Percentiles rank a stretch among this genome's conserved stretches.
Evolutionary conservation across 2,329 filamentous ascomycete species (phyloP).

Genomic region (Talaromyces pinophilus): DNA sequence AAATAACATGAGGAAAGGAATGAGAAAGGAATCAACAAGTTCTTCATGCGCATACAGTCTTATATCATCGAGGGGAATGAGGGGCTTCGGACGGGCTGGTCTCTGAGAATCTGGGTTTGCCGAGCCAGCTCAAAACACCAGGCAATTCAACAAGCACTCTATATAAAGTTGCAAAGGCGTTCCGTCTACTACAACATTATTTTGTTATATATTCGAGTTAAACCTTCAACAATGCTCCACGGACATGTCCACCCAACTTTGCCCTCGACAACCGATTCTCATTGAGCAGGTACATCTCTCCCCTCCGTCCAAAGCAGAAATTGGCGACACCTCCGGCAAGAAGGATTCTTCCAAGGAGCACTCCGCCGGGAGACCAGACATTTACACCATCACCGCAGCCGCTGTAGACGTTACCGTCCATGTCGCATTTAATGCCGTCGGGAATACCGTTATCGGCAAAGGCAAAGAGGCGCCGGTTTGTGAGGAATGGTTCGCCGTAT

Average conservation of each 20-base stretch:
- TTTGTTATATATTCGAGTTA: neutral
- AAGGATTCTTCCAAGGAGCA: slow-evolving; percentile 44
- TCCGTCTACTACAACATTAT: neutral
- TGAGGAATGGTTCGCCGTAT: neutral
- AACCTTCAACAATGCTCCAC: neutral
- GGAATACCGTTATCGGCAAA: slow-evolving; percentile 52
- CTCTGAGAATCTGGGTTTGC: too few species aligned
- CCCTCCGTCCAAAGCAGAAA: neutral
- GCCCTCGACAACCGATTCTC: neutral
- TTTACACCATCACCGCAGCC: slow-evolving; percentile 58
- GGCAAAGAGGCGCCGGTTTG: slow-evolving; percentile 56
- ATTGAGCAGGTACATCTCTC: neutral
- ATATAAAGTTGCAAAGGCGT: too few species aligned
- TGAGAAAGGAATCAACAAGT: too few species aligned
- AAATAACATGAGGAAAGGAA: too few species aligned
- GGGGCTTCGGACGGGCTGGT: too few species aligned
- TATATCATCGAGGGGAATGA: too few species aligned
- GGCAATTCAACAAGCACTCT: too few species aligned
- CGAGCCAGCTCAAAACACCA: too few species aligned
- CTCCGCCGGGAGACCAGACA: slow-evolving; percentile 55
- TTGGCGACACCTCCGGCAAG: neutral
- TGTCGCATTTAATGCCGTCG: slow-evolving; percentile 53
- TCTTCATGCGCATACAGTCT: too few species aligned
- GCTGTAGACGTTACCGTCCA: slow-evolving; percentile 57
- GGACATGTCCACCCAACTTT: neutral